Percentiles rank a stretch among this genome's conserved stretches.
These are phyloP conservation scores for Ogataea glucozyma DNA, from an alignment of 805 yeast species.

Conservation along the genomic window DNA sequence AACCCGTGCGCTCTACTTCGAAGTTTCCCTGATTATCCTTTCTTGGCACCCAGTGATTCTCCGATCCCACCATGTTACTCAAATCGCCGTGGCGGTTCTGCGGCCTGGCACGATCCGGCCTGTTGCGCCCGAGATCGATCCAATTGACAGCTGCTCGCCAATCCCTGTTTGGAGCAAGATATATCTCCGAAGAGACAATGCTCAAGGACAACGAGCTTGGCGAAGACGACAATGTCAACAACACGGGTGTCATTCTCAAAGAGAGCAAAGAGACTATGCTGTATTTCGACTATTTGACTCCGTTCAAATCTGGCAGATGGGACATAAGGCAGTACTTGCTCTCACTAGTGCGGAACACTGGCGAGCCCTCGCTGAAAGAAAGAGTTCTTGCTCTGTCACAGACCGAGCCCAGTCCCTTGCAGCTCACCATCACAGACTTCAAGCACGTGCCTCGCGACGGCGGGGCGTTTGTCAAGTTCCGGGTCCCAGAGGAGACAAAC, in stretches of 20 bases:
- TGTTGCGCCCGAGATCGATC: too few species aligned
- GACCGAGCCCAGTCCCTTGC: slow-evolving; percentile 29
- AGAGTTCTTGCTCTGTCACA: slow-evolving; percentile 39
- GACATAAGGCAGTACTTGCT: slow-evolving; percentile 47
- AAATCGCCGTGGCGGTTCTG: too few species aligned
- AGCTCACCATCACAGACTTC: slow-evolving; percentile 53
- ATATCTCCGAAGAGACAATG: slow-evolving; percentile 32
- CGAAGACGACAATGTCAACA: slow-evolving; percentile 54
- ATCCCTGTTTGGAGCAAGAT: slow-evolving; percentile 1
- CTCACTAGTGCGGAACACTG: slow-evolving; percentile 39
- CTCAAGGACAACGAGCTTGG: slow-evolving; percentile 47
- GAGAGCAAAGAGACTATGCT: slow-evolving; percentile 50
- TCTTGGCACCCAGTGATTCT: too few species aligned
- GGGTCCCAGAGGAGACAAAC: slow-evolving; percentile 53
- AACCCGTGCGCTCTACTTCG: too few species aligned
- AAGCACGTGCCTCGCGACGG: slow-evolving; percentile 82
- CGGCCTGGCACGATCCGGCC: too few species aligned
- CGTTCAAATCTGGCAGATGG: slow-evolving; percentile 42
- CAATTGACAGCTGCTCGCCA: too few species aligned
- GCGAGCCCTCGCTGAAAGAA: slow-evolving; percentile 36
- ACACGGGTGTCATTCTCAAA: slow-evolving; percentile 58
- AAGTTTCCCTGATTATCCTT: too few species aligned
- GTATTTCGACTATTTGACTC: slow-evolving; percentile 58
- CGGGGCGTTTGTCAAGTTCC: slow-evolving; percentile 85
- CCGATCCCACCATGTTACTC: too few species aligned